Evolutionary conservation across 2,329 filamentous ascomycete species (phyloP), one percentile per base, ranked within the genome.

Genomic region (Fusarium decemcellulare): DNA sequence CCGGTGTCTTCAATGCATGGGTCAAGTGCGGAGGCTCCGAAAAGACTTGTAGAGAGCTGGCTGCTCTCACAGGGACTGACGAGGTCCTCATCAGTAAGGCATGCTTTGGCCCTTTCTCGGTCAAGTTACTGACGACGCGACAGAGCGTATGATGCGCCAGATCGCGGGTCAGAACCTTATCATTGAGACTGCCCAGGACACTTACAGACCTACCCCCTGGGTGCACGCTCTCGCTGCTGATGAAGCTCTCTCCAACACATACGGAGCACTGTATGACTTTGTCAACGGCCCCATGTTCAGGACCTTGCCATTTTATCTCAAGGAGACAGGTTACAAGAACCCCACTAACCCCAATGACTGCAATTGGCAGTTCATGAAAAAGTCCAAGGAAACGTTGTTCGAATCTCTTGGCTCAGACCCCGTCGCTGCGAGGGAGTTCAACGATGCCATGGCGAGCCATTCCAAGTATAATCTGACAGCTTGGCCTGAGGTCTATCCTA

Each of bases 371-470:
- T 76, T 75, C 54, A 68, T 75, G 61, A 73, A 69, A 27, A 73
- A 72, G 2, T 60, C 73, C 1, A 65, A 70, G 9, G 63, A 71
- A 36, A 78, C 71, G 12, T 64, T 80, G 40, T 81, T 80, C 61
- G 57, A 77, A 14, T 76, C 77, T 16, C 61, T 81, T n/a, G 72
- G 66, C 40, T 61, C 72, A 7, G 68, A 80, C 29, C 72, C 76
- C 4, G 51, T 57, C 5, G 73, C 78, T n/a, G 74, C 73, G 1
- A 60, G 71, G 5, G 72, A 77, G 43, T 81, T 81, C 62, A 77
- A 77, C 42, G 73, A 78, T 55, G 76, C 76, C 3, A 81, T 81
- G 79, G 74, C 79, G 58, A 79, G 78, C 57, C 79, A 81, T 55
- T 80, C 78, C 23, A 76, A 76, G 50, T 77, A 79, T 65, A 82